Evolutionary conservation across 164 flowering plant species (phyloP).

Genomic region (Magnolia kwangsiensis): DNA sequence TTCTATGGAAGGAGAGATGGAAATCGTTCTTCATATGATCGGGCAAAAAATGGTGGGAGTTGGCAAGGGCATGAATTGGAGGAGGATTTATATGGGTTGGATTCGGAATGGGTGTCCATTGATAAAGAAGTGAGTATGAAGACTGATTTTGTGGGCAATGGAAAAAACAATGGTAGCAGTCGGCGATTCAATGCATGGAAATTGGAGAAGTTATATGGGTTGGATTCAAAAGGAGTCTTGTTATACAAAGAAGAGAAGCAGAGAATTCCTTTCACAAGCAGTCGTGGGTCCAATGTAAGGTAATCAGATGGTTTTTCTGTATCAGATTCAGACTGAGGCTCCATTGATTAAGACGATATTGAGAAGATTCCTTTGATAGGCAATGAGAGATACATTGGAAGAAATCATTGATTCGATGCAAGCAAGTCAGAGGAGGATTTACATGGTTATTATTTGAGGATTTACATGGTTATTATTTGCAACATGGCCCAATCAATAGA

Average conservation of each 20-base stretch:
- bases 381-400: background rate
- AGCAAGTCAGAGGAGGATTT: background rate
- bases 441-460: background rate
- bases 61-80: background rate
- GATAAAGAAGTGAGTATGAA: background rate
- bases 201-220: background rate
- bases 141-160: background rate
- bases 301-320: background rate
- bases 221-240: background rate
- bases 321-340: background rate
- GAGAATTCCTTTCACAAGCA: too few species aligned
- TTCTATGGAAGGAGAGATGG: background rate
- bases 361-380: background rate
- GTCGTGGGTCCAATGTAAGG: background rate
- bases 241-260: too few species aligned
- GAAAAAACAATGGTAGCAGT: background rate
- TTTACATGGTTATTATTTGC: too few species aligned
- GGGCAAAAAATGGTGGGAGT: background rate
- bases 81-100: background rate
- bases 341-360: background rate
- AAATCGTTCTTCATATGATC: background rate
- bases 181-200: background rate
- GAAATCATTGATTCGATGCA: background rate
- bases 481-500: background rate
- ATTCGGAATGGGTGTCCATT: background rate